phyloP scores from a whole-genome alignment of 2,329 filamentous ascomycete species.

The Alternaria brassicae region DNA sequence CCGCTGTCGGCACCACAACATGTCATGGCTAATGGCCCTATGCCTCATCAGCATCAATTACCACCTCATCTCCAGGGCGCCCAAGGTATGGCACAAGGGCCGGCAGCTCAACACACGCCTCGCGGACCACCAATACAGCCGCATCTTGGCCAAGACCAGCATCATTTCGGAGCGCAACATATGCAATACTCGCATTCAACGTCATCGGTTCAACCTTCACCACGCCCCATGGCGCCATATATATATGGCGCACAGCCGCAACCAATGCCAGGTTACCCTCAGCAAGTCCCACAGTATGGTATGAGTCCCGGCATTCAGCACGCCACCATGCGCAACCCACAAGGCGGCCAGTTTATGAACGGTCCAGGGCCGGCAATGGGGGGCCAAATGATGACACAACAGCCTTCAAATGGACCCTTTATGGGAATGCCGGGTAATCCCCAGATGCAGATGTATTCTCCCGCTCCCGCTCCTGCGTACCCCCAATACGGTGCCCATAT shows the following conservation, averaged over 20 bases:
- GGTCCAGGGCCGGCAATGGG: conserved; percentile 75
- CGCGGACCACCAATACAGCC: conserved; percentile 79
- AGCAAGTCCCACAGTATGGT: conserved; percentile 73
- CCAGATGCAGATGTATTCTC: conserved; percentile 84
- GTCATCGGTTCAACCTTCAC: conserved; percentile 81
- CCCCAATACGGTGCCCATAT: conserved; percentile 62
- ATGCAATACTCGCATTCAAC: conserved; percentile 86
- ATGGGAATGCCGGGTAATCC: conserved; percentile 72
- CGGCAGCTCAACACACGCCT: conserved; percentile 76
- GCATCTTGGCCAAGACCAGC: conserved; percentile 72
- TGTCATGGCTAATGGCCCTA: conserved; percentile 66
- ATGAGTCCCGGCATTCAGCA: conserved; percentile 74
- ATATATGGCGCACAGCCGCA: conserved; percentile 73
- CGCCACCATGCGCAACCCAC: conserved; percentile 74
- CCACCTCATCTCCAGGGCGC: conserved; percentile 80
- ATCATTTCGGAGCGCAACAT: conserved; percentile 80
- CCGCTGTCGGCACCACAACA: conserved; percentile 71
- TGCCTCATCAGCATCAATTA: conserved; percentile 83
- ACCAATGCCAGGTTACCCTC: conserved; percentile 54
- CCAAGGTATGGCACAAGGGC: conserved; percentile 70
- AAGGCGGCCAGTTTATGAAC: conserved; percentile 75
- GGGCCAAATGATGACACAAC: conserved; percentile 80
- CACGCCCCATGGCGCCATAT: conserved; percentile 74
- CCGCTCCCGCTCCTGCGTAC: conserved; percentile 70
- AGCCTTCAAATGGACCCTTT: conserved; percentile 70